Evolutionary conservation across 2,329 filamentous ascomycete genomes (phyloP).

Genomic region (Achaetomium macrosporum): DNA sequence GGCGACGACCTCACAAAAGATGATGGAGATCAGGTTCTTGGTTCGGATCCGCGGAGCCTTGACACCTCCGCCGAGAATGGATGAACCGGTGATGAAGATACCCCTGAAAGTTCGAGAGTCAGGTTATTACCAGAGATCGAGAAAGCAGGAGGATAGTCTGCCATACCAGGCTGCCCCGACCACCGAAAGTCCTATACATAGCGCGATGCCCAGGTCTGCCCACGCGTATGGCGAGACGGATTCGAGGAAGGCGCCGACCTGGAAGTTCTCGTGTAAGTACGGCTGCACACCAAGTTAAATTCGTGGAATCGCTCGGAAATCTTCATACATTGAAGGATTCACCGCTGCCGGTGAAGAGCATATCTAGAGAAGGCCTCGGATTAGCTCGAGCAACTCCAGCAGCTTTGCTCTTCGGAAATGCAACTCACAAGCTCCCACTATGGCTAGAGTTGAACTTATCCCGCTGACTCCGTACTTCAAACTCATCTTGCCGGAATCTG

Average conservation of each 20-base stretch:
- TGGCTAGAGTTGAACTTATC: conserved; percentile 59
- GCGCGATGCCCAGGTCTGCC: conserved; percentile 82
- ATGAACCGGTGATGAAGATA: conserved; percentile 97
- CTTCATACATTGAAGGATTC: conserved; percentile 83
- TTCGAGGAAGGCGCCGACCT: conserved; percentile 92
- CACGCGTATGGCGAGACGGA: conserved; percentile 90
- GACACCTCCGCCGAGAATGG: conserved; percentile 94
- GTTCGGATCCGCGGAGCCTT: conserved; percentile 95
- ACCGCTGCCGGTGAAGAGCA: conserved; percentile 96
- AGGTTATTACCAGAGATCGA: conserved; percentile 3
- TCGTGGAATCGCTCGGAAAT: conserved; percentile 1
- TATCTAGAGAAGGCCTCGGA: conserved; percentile 55
- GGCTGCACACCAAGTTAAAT: neutral
- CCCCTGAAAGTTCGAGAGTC: conserved; percentile 56
- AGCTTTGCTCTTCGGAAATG: neutral
- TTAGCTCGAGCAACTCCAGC: conserved; percentile 12
- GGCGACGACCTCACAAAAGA: conserved; percentile 99
- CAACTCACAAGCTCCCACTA: conserved; percentile 73
- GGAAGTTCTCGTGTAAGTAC: conserved; percentile 25
- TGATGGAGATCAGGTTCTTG: conserved; percentile 99
- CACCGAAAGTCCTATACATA: conserved; percentile 94
- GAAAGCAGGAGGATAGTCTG: neutral
- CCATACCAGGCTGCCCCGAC: conserved; percentile 93
- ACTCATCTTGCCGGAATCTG: conserved; percentile 52
- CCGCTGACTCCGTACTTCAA: conserved; percentile 65